A percentile compares a stretch with the other conserved stretches of the same genome.
Conservation (phyloP, 1,284 basidiomycete species). For the Naganishia albida region DNA sequence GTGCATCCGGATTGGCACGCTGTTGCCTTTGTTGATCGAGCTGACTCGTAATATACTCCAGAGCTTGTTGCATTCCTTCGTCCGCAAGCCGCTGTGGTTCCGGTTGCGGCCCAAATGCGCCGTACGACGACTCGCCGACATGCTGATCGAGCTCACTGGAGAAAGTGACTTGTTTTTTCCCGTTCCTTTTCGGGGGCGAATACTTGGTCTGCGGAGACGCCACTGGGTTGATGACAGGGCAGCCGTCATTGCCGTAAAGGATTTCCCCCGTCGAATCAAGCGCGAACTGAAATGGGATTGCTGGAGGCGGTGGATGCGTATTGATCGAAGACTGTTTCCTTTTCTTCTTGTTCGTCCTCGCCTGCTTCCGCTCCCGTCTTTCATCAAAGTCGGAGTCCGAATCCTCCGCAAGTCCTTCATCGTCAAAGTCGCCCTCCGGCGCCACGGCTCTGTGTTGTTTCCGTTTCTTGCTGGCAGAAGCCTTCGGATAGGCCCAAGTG, state of each 20-base stretch:
- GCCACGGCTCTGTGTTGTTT: slow-evolving; percentile 19
- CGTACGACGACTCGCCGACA: neutral
- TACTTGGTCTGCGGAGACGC: neutral
- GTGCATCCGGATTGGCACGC: neutral
- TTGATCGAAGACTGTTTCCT: neutral
- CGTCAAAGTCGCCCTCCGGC: slow-evolving; percentile 19
- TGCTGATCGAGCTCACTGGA: neutral
- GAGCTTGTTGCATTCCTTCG: neutral
- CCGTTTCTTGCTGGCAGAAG: slow-evolving; percentile 25
- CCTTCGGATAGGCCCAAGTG: slow-evolving; percentile 32
- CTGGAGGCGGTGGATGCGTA: neutral
- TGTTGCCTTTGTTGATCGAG: slow-evolving; percentile 14
- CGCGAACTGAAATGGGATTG: slow-evolving; percentile 14
- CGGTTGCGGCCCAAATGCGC: too few relatives aligned
- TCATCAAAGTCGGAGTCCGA: slow-evolving; percentile 11
- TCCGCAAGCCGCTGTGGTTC: neutral
- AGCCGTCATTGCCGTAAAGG: slow-evolving; percentile 5
- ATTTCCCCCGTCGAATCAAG: slow-evolving; percentile 5
- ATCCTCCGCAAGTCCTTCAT: neutral
- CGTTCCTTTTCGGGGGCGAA: slow-evolving; percentile 3
- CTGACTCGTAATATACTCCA: slow-evolving; percentile 12
- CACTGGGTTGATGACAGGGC: slow-evolving; percentile 14
- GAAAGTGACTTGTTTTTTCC: slow-evolving; percentile 18
- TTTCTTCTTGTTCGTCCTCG: slow-evolving; percentile 1
- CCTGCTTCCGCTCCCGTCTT: slow-evolving; percentile 24